Percentiles rank a stretch among this genome's conserved stretches.
Conservation (phyloP, 257 asterid genomes). For the Solanum piurae region DNA sequence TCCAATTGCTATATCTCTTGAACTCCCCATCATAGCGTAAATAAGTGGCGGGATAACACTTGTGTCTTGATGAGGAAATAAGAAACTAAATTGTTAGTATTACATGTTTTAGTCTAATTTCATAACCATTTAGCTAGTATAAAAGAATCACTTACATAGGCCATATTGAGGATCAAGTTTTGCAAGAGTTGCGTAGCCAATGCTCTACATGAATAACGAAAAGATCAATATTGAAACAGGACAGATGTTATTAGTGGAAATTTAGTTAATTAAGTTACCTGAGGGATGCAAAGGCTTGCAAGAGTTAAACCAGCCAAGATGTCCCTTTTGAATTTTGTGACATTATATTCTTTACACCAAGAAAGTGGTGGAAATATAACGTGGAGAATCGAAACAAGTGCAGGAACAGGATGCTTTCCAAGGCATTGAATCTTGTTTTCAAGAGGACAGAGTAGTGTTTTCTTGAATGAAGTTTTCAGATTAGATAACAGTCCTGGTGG, state of each 20-base stretch:
- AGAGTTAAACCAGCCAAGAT: conserved; percentile 32
- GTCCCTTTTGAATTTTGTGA: conserved; percentile 18
- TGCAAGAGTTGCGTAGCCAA: conserved; percentile 34
- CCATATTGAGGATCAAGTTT: conserved; percentile 38
- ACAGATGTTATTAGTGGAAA: not conserved
- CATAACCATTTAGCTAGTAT: not conserved
- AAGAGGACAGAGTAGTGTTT: not conserved
- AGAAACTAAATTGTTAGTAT: not conserved
- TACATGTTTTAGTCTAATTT: not conserved
- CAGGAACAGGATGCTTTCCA: not conserved
- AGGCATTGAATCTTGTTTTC: not conserved
- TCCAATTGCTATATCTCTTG: conserved; percentile 37
- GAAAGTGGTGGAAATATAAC: conserved; percentile 20
- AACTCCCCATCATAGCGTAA: conserved; percentile 29
- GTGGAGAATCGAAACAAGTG: not conserved
- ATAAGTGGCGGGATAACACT: conserved; percentile 37
- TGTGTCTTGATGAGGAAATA: conserved; percentile 12
- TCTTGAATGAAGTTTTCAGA: not conserved
- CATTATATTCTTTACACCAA: conserved; percentile 19
- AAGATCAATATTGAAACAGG: not conserved
- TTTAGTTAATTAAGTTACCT: conserved; percentile 1
- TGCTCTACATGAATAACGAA: conserved; percentile 10
- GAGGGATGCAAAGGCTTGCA: conserved; percentile 43
- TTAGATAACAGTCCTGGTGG: conserved; percentile 14
- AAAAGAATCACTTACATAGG: conserved; percentile 19